A percentile compares a stretch with the other conserved stretches of the same genome.
Evolutionary conservation across 495 filamentous ascomycete genomes (phyloP).

Genomic region (Penicillium ucsense): DNA sequence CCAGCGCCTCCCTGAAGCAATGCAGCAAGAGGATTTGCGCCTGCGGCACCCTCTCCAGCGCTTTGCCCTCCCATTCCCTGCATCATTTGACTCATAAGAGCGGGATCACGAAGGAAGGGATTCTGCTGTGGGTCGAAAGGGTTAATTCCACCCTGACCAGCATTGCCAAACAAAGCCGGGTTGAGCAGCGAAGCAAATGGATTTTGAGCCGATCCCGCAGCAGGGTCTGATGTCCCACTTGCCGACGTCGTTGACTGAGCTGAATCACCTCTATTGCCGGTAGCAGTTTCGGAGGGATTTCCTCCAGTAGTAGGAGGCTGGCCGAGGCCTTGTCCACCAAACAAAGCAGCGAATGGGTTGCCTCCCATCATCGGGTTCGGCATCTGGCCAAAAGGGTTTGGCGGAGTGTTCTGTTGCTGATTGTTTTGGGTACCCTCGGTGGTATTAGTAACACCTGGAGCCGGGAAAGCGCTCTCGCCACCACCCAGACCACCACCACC

Average conservation of each 20-base stretch:
- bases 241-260: slow-evolving; percentile 13
- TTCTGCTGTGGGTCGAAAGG: slow-evolving; percentile 40
- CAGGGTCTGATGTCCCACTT: slow-evolving; percentile 19
- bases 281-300: slow-evolving; percentile 13
- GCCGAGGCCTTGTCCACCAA: slow-evolving; percentile 29
- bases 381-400: slow-evolving; percentile 31
- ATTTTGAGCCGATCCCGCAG: slow-evolving; percentile 31
- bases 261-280: slow-evolving; percentile 12
- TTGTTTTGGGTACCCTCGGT: slow-evolving; percentile 33
- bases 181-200: slow-evolving; percentile 47
- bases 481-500: slow-evolving; percentile 43
- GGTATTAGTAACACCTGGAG: slow-evolving; percentile 79
- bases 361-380: slow-evolving; percentile 15
- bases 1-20: slow-evolving; percentile 34
- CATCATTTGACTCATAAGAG: slow-evolving; percentile 38
- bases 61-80: slow-evolving; percentile 31
- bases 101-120: slow-evolving; percentile 40
- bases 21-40: slow-evolving; percentile 27
- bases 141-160: slow-evolving; percentile 27
- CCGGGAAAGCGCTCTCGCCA: slow-evolving; percentile 58
- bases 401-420: slow-evolving; percentile 28
- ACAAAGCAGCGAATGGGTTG: slow-evolving; percentile 69
- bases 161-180: slow-evolving; percentile 26
- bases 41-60: slow-evolving; percentile 18
- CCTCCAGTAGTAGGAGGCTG: slow-evolving; percentile 18